phyloP scores from a whole-genome alignment of 352 stramenopile species.

The Pythium chondricola region DNA sequence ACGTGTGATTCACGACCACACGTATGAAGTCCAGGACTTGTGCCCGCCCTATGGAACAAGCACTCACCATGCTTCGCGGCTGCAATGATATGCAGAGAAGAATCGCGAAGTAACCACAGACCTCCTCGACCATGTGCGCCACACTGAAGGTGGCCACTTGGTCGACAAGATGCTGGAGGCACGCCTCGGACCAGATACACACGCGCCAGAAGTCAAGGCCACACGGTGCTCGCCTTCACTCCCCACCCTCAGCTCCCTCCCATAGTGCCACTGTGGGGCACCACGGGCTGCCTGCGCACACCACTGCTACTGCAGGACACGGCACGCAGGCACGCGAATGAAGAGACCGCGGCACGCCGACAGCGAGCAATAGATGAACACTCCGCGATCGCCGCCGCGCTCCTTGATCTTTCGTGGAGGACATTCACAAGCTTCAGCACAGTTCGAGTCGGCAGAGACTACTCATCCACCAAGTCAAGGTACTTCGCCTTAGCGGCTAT shows the following conservation, averaged over 20 bases:
- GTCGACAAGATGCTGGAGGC: slow-evolving; percentile 10
- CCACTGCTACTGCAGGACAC: too few species aligned
- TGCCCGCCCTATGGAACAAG: not conserved
- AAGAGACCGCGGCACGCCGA: too few species aligned
- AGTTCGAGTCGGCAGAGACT: not conserved
- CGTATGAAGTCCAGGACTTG: slow-evolving; percentile 14
- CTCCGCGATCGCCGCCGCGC: too few species aligned
- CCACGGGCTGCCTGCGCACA: too few species aligned
- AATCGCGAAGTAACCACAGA: slow-evolving; percentile 4
- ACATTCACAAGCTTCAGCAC: not conserved
- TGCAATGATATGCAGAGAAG: slow-evolving; percentile 13
- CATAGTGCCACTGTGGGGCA: too few species aligned
- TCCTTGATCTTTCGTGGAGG: too few species aligned
- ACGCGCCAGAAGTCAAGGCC: not conserved
- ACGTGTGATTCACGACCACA: not conserved
- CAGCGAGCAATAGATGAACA: too few species aligned
- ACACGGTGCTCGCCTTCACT: too few species aligned
- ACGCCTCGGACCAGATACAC: not conserved
- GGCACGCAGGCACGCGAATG: too few species aligned
- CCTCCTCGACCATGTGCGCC: slow-evolving; percentile 3
- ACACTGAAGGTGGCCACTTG: slow-evolving; percentile 13
- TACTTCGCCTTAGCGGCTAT: not conserved
- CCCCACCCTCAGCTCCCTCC: too few species aligned
- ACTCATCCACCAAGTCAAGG: not conserved
- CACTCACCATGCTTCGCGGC: slow-evolving; percentile 7